Conservation (phyloP, 176 grass and related monocot genomes). For the Bromus sterilis region DNA sequence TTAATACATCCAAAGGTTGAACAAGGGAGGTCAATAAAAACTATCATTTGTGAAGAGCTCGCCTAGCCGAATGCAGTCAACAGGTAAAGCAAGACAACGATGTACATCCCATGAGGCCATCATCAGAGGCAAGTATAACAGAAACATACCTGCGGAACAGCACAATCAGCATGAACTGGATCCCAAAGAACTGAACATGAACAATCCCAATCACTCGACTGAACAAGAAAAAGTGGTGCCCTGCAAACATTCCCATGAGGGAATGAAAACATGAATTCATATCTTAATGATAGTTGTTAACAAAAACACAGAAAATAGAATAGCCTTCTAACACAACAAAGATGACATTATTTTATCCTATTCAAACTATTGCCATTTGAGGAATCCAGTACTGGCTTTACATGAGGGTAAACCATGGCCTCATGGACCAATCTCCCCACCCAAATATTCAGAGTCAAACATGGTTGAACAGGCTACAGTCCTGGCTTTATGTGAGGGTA, state of each 20-base stretch:
- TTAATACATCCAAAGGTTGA: neutral
- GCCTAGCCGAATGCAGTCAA: neutral
- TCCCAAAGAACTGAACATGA: conserved; percentile 65
- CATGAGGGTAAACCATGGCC: too few species aligned
- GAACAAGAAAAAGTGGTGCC: conserved; percentile 56
- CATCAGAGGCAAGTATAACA: neutral
- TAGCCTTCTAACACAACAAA: neutral
- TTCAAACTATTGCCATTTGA: neutral
- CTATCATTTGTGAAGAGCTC: conserved; percentile 1
- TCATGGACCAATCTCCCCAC: too few species aligned
- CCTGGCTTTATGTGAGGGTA: neutral
- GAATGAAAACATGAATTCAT: neutral
- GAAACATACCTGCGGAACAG: conserved; percentile 61
- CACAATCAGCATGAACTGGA: conserved; percentile 77
- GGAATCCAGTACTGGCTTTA: too few species aligned
- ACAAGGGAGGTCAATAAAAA: neutral
- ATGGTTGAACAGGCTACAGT: neutral
- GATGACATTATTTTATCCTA: neutral
- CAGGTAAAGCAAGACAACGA: neutral
- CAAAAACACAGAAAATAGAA: neutral
- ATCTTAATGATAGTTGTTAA: neutral
- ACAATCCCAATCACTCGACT: conserved; percentile 68
- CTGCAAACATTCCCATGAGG: conserved; percentile 22
- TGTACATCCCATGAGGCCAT: neutral
- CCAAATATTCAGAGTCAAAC: neutral